phyloP scores from a whole-genome alignment of 176 grass and related monocot genomes.

The Avena eriantha region DNA sequence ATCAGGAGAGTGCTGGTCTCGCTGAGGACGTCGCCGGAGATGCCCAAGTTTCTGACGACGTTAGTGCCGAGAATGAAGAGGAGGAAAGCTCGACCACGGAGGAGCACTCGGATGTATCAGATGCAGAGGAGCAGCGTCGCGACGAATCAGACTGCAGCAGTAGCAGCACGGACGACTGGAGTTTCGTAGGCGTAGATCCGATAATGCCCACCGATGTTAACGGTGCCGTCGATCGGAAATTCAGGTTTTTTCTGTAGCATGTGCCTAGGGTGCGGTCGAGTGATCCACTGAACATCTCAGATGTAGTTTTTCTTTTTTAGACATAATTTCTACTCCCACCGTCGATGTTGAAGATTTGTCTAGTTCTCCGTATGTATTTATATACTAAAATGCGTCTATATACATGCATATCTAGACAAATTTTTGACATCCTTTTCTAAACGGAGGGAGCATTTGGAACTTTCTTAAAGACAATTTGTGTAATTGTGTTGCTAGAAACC shows the following conservation, averaged over 20 bases:
- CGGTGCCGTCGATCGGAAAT: neutral
- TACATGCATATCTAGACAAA: too few species aligned
- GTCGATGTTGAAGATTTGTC: too few species aligned
- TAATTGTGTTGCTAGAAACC: too few species aligned
- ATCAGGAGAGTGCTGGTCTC: neutral
- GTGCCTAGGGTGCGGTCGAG: neutral
- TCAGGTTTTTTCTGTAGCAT: neutral
- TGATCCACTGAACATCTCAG: neutral
- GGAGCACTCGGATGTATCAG: neutral
- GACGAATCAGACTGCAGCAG: slow-evolving; percentile 4
- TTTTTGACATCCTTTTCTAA: too few species aligned
- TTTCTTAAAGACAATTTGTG: too few species aligned
- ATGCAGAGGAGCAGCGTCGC: slow-evolving; percentile 11
- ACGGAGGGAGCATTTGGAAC: too few species aligned
- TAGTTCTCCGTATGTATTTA: too few species aligned
- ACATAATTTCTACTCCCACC: neutral
- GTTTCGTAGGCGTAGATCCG: slow-evolving; percentile 17
- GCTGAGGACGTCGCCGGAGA: neutral
- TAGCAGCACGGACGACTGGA: slow-evolving; percentile 28
- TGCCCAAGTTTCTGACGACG: neutral
- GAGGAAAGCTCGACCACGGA: neutral
- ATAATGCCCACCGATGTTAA: neutral
- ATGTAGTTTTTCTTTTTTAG: neutral
- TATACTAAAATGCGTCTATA: too few species aligned
- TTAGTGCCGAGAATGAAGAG: neutral